Evolutionary conservation across 495 filamentous ascomycete genomes (phyloP), one percentile per base, ranked within the genome.

Genomic region (Hypomontagnella monticulosa): DNA sequence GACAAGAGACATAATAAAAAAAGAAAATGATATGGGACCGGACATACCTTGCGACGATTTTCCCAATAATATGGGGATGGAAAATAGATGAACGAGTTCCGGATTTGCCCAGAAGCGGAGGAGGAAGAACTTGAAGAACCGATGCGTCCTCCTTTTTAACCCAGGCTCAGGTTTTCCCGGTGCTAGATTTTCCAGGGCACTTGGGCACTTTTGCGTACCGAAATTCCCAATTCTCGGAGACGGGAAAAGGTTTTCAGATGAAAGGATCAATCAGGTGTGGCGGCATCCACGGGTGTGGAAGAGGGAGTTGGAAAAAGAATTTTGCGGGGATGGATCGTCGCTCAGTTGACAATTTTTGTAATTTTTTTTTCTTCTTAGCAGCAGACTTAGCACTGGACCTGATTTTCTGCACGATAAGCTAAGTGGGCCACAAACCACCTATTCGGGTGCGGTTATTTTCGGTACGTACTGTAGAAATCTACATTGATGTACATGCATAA

Each of bases 231-330:
- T 62, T 63, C 47, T 69, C 66, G 66, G 66, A 69, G 57, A 58
- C 67, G 67, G 67, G 67, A 62, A 70, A 70, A 70, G 37, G 61
- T 66, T 70, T 70, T 48, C 48, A 41, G 51, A 61, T 62, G 62
- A 61, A 59, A 49, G 66, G 65, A 67, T 64, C 60, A 64, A 69
- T 69, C 66, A 59, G 60, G 55, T 38, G 66, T 64, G 66, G 55
- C 49, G 66, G 62, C 48, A n/a, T n/a, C n/a, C n/a, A n/a, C n/a
- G n/a, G n/a, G 53, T 15, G 34, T 23, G 50, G 18, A 48, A 57
- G 61, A 63, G 65, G 66, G 69, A 66, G 67, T 71, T 70, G 71
- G 69, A 74, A 74, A 74, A 74, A 72, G 69, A 74, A 70, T 74
- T 73, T 74, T 74, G 69, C 69, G 69, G 56, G 32, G 37, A 47